Conservation (phyloP, 2,329 filamentous ascomycete genomes). For the Pyrenophora tritici-repentis region DNA sequence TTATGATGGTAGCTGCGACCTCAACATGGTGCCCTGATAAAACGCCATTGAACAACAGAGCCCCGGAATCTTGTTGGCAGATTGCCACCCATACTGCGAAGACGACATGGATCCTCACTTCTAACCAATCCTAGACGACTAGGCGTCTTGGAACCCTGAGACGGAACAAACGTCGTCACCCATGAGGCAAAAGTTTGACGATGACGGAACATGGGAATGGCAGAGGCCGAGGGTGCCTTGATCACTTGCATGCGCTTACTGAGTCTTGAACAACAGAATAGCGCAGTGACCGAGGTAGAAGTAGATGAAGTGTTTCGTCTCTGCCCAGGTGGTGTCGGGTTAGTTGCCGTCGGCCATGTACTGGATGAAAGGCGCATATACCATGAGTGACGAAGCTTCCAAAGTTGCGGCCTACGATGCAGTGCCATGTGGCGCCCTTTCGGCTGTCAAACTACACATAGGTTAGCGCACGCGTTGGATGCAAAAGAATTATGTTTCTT, state of each 20-base stretch:
- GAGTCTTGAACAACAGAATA: slow-evolving; percentile 98
- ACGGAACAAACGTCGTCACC: slow-evolving; percentile 8
- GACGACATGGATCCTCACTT: background rate
- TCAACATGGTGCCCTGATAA: background rate
- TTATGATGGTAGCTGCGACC: slow-evolving; percentile 14
- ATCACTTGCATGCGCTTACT: slow-evolving; percentile 57
- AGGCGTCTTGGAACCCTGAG: slow-evolving; percentile 8
- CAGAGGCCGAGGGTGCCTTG: slow-evolving; percentile 4
- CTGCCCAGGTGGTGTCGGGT: slow-evolving; percentile 61
- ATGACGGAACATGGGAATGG: slow-evolving; percentile 5
- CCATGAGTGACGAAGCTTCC: slow-evolving; percentile 98
- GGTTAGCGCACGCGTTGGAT: slow-evolving; percentile 21
- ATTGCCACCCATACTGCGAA: background rate
- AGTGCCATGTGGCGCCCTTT: slow-evolving; percentile 99
- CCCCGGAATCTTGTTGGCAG: slow-evolving; percentile 5
- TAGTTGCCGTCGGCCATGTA: slow-evolving; percentile 8
- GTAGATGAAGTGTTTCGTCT: slow-evolving; percentile 99
- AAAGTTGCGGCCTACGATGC: slow-evolving; percentile 97
- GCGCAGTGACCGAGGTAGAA: slow-evolving; percentile 99
- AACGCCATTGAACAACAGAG: slow-evolving; percentile 6
- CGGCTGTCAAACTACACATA: slow-evolving; percentile 82
- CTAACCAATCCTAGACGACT: background rate
- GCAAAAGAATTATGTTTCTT: slow-evolving; percentile 2
- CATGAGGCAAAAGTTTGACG: background rate
- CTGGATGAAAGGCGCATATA: slow-evolving; percentile 51